Base-by-base conservation (phyloP, 1,284 basidiomycete species). In the Phenoliferia sp. region DNA sequence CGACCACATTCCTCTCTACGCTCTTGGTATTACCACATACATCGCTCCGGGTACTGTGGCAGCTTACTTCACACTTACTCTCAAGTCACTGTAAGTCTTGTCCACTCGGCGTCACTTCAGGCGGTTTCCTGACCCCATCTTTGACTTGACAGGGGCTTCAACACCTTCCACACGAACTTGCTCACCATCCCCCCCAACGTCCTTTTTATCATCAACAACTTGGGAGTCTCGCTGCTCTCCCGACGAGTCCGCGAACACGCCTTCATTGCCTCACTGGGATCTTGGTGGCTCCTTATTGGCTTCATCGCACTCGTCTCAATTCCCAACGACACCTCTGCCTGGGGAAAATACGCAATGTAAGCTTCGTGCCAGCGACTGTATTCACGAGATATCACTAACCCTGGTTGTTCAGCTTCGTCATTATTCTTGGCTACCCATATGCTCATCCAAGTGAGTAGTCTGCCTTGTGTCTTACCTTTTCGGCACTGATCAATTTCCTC, bases 1-100 rank as follows among this genome's bases (percentile, higher is more conserved):
- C 60, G 79, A 82, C 60, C 74, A 80, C 7, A 80, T 76, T 76
- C 80, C 80, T 0, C 62, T 81, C 15, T 82, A 82, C 65, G 33
- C 79, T 15, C 69, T 81, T 17, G 73, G 75, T 16, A 35, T 77
- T 34, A 67, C 69, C 0, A 73, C 75, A 10, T 76, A 73, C 64
- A 67, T 74, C 36, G 72, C 76, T 0, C 74, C 77, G 0, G 66
- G 65, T 9, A 78, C 78, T 4, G 72, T 78, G 33, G 50, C 61
- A 22, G 72, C 76, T 12, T 77, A 77, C 70, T 76, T 76, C 57
- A 75, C 75, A 3, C 48, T 74, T 32, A 74, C 66, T 3, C 61
- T 74, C 29, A 70, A 12, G 50, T 19, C 10, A 12, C 50, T 10
- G 12, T 12, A 28, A 52, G 9, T 52, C 50, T 52, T 12, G 22